Conservation (phyloP, 2,329 filamentous ascomycete genomes). For the Colletotrichum sp. region DNA sequence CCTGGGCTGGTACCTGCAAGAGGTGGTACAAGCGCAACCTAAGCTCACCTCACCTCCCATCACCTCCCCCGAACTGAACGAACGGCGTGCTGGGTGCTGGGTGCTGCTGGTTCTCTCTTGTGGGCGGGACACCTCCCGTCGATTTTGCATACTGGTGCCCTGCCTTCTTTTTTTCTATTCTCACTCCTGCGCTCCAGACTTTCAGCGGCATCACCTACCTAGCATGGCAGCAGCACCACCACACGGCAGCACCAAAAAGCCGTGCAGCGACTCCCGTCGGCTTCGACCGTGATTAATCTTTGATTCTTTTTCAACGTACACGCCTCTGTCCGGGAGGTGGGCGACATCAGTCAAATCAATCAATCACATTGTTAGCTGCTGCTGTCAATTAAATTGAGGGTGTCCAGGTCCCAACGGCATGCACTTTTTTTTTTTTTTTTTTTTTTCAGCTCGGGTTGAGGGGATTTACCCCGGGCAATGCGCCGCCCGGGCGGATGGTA, state of each 20-base stretch:
- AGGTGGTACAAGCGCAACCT: constrained; percentile 14
- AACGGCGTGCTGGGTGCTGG: neutral
- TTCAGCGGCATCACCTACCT: neutral
- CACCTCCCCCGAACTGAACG: neutral
- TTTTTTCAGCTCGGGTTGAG: no score
- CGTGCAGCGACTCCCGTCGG: neutral
- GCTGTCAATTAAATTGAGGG: neutral
- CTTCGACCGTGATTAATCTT: neutral
- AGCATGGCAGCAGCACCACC: neutral
- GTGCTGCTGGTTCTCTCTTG: neutral
- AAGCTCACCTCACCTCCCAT: neutral
- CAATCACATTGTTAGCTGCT: neutral
- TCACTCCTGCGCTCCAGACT: neutral
- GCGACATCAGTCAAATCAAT: neutral
- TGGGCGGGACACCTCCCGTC: neutral
- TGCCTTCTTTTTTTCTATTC: neutral
- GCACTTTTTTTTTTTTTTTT: neutral
- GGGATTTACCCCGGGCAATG: no score
- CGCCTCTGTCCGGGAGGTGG: constrained; percentile 7
- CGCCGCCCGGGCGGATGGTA: no score
- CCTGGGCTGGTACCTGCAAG: neutral
- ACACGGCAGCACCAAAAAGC: neutral
- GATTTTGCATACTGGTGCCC: neutral
- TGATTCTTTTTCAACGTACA: neutral
- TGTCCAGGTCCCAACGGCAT: neutral